phyloP scores from a whole-genome alignment of 2,329 filamentous ascomycete species.

The Leptographium procerum region DNA sequence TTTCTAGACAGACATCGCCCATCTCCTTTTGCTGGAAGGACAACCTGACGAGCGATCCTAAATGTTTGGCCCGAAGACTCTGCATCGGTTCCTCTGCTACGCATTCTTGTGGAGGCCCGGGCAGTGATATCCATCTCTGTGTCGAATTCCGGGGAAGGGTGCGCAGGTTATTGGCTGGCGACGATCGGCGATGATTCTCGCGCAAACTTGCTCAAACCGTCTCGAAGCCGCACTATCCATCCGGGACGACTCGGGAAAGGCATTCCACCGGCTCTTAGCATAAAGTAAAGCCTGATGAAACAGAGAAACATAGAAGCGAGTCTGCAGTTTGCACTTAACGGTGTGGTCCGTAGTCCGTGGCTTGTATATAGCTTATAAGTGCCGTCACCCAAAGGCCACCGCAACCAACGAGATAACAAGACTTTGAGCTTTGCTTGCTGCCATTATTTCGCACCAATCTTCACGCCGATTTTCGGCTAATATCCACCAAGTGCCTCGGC shows the following conservation, averaged over 20 bases:
- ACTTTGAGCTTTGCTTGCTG: neutral
- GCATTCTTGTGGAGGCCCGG: neutral
- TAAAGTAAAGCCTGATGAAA: too few relatives aligned
- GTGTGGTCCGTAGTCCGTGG: too few relatives aligned
- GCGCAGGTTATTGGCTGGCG: neutral
- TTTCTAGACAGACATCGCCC: neutral
- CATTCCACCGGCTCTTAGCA: too few relatives aligned
- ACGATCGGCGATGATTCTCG: neutral
- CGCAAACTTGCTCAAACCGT: conserved; percentile 13
- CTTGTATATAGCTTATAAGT: neutral
- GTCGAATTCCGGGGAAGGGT: too few relatives aligned
- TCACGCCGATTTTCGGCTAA: neutral
- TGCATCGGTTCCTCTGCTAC: too few relatives aligned
- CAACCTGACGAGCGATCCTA: too few relatives aligned
- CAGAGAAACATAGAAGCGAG: too few relatives aligned
- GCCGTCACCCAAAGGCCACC: neutral
- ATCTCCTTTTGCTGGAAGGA: too few relatives aligned
- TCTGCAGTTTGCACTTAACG: too few relatives aligned
- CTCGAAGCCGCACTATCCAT: conserved; percentile 1
- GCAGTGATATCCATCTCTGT: too few relatives aligned
- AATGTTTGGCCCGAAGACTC: neutral
- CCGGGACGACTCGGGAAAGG: neutral
- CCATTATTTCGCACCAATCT: too few relatives aligned
- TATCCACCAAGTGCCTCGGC: neutral
- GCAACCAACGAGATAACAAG: neutral